Conservation (phyloP, 1,284 basidiomycete genomes). For the Apiotrichum veenhuisii region DNA sequence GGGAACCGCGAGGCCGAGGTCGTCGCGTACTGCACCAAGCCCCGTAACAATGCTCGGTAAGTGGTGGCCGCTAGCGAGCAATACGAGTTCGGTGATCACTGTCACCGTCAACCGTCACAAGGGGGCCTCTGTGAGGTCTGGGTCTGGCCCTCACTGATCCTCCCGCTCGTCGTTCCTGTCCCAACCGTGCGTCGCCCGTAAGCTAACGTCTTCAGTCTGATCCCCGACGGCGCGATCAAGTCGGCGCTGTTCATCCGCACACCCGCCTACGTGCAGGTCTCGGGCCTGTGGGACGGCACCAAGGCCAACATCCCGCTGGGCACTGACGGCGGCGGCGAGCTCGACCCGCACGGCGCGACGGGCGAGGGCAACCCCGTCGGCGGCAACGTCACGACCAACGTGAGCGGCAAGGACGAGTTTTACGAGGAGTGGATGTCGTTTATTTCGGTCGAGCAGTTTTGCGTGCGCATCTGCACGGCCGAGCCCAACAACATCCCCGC, state of each 20-base stretch:
- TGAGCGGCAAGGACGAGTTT: conserved; percentile 51
- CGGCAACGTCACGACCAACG: conserved; percentile 54
- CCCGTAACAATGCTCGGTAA: conserved; percentile 31
- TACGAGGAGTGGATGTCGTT: conserved; percentile 54
- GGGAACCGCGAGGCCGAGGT: conserved; percentile 40
- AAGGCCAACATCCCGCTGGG: conserved; percentile 49
- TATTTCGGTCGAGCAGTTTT: conserved; percentile 47
- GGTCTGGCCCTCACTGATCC: no score
- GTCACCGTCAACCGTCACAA: no score
- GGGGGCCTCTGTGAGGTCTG: no score
- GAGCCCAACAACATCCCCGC: conserved; percentile 31
- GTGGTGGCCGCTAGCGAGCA: conserved; percentile 1
- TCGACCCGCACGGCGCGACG: conserved; percentile 50
- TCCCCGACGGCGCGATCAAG: conserved; percentile 43
- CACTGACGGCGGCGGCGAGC: conserved; percentile 51
- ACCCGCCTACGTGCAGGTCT: conserved; percentile 50
- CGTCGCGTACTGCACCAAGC: conserved; percentile 41
- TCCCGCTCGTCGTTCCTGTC: no score
- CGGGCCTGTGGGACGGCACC: conserved; percentile 50
- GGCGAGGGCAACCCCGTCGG: conserved; percentile 53
- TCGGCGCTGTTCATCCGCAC: conserved; percentile 43
- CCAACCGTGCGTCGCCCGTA: no score
- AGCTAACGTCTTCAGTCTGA: conserved; percentile 32
- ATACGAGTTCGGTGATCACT: no score
- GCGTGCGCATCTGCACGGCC: conserved; percentile 48